A percentile compares a stretch with the other conserved stretches of the same genome.
phyloP scores from a whole-genome alignment of 2,329 filamentous ascomycete species.

The Metarhizium sp. region DNA sequence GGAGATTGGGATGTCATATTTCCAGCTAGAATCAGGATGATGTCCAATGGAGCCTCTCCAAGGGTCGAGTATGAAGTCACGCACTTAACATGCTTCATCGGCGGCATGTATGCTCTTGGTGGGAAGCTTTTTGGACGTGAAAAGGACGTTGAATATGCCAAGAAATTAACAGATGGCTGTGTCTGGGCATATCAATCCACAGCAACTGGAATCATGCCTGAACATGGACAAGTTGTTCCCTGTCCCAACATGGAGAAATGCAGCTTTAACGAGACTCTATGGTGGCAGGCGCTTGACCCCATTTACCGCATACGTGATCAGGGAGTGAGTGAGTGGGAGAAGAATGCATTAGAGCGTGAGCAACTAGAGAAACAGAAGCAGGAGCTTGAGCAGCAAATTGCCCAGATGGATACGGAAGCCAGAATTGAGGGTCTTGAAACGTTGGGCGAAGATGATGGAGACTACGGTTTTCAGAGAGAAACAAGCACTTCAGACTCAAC shows the following conservation, averaged over 20 bases:
- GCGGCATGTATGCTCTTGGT: conserved; percentile 55
- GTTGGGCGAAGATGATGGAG: background rate
- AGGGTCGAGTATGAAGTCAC: conserved; percentile 48
- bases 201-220: conserved; percentile 54
- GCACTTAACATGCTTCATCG: conserved; percentile 58
- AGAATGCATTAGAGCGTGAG: conserved; percentile 26
- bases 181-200: conserved; percentile 46
- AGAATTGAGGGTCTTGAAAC: background rate
- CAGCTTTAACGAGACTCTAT: conserved; percentile 39
- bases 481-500: background rate
- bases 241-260: conserved; percentile 40
- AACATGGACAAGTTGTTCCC: conserved; percentile 33
- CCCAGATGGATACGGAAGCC: background rate
- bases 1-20: conserved; percentile 63
- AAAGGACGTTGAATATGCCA: conserved; percentile 36
- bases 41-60: conserved; percentile 22
- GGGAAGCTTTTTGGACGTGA: conserved; percentile 42
- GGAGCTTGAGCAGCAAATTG: background rate
- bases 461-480: background rate
- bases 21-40: conserved; percentile 50
- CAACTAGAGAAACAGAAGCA: conserved; percentile 14
- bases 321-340: conserved; percentile 35
- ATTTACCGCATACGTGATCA: conserved; percentile 30
- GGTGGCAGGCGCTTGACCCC: conserved; percentile 40
- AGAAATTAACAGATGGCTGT: conserved; percentile 43